phyloP scores from a whole-genome alignment of 148 eudicot species.

The Camellia granthamiana region DNA sequence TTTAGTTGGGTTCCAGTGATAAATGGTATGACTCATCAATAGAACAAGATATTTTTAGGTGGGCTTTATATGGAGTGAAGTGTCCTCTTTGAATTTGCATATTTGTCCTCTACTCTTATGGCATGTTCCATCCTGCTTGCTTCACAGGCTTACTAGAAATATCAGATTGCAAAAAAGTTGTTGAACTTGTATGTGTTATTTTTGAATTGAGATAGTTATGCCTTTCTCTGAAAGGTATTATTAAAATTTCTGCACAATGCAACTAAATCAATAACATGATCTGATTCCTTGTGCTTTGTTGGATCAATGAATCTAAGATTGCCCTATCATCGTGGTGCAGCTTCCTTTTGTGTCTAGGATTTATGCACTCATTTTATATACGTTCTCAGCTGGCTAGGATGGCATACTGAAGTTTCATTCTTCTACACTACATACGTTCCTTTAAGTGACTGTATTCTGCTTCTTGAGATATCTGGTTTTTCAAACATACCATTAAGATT shows the following conservation, averaged over 20 bases:
- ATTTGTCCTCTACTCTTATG: background rate
- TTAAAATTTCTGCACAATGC: background rate
- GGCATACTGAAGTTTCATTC: background rate
- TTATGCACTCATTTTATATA: background rate
- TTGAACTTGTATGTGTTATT: background rate
- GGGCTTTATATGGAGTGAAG: background rate
- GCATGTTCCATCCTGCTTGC: background rate
- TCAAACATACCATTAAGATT: background rate
- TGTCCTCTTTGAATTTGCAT: conserved; percentile 2
- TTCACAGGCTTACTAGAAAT: background rate
- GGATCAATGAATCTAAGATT: background rate
- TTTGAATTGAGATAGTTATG: background rate
- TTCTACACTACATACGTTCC: background rate
- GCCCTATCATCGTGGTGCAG: background rate
- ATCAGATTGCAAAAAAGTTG: background rate
- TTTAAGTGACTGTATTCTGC: background rate
- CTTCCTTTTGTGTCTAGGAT: background rate
- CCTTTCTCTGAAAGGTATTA: background rate
- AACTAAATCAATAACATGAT: background rate
- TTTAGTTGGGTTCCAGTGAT: conserved; percentile 80
- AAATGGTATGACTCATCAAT: conserved; percentile 42
- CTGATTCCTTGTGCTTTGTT: background rate
- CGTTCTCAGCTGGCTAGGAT: background rate
- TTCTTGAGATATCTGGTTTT: background rate
- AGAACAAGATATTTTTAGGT: background rate